Conservation (phyloP, 371 early-diverging fungal species). For the Synchytrium microbalum region DNA sequence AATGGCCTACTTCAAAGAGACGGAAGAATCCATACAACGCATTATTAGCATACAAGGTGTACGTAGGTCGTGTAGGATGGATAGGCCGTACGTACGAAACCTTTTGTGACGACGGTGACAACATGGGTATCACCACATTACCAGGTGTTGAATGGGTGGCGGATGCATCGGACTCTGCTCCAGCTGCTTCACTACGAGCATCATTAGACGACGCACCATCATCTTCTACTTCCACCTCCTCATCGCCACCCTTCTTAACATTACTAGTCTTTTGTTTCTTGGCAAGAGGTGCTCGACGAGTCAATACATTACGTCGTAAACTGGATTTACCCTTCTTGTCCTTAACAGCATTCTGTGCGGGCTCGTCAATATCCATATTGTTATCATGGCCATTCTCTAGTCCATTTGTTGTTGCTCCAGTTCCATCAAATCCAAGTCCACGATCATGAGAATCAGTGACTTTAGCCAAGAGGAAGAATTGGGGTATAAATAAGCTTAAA, state of each 20-base stretch:
- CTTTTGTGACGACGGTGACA: not conserved
- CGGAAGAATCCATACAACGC: conserved; percentile 81
- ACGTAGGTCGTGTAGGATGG: conserved; percentile 13
- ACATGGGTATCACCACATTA: not conserved
- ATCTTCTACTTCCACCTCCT: conserved; percentile 16
- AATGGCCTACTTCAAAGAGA: conserved; percentile 59
- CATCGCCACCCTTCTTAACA: not conserved
- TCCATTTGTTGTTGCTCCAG: conserved; percentile 19
- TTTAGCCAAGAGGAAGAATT: conserved; percentile 52
- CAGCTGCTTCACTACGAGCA: conserved; percentile 11
- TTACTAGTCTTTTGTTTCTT: conserved; percentile 2
- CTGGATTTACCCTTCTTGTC: conserved; percentile 2
- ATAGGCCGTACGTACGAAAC: not conserved
- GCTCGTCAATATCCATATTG: conserved; percentile 19
- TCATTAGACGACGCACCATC: conserved; percentile 11
- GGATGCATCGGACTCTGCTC: not conserved
- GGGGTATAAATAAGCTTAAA: conserved; percentile 60
- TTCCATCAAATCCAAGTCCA: conserved; percentile 32
- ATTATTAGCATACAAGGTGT: conserved; percentile 61
- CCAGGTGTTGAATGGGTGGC: no score
- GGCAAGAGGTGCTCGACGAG: not conserved
- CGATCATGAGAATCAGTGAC: conserved; percentile 22
- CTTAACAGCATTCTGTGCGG: conserved; percentile 26
- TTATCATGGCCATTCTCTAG: conserved; percentile 12
- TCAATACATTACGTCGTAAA: conserved; percentile 8